These are phyloP conservation scores for Corylus americana DNA, from an alignment of 306 rosid species.

Conservation along the genomic window DNA sequence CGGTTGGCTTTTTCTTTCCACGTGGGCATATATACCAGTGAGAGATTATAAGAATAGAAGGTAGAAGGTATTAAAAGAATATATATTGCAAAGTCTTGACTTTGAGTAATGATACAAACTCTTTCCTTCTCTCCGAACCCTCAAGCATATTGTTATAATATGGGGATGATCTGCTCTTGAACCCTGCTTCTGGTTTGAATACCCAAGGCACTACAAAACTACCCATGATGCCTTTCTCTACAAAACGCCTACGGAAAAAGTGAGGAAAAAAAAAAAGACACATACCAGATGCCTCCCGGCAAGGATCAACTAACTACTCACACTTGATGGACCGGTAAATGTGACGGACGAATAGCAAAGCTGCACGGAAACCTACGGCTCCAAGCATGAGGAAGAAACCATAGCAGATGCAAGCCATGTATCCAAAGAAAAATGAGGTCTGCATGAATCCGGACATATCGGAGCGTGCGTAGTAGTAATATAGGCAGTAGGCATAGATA, in stretches of 20 bases:
- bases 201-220: slow-evolving; percentile 61
- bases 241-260: slow-evolving; percentile 45
- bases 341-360: slow-evolving; percentile 64
- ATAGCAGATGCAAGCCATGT: slow-evolving; percentile 75
- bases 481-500: slow-evolving; percentile 60
- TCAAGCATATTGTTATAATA: slow-evolving; percentile 44
- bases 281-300: slow-evolving; percentile 16
- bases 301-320: slow-evolving; percentile 50
- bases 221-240: slow-evolving; percentile 51
- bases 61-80: slow-evolving; percentile 27
- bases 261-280: slow-evolving; percentile 13
- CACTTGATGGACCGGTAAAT: slow-evolving; percentile 65
- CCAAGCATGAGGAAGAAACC: slow-evolving; percentile 81
- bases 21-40: background rate
- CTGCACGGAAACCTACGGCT: slow-evolving; percentile 68
- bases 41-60: background rate
- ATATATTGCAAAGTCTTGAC: slow-evolving; percentile 43
- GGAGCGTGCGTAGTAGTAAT: slow-evolving; percentile 65
- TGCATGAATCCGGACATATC: slow-evolving; percentile 76
- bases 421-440: slow-evolving; percentile 69
- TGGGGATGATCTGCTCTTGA: slow-evolving; percentile 41
- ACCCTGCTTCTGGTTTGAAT: slow-evolving; percentile 43
- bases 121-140: slow-evolving; percentile 29
- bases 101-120: slow-evolving; percentile 56
- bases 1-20: background rate